Evolutionary conservation across 768 basidiomycete genomes (phyloP), one percentile per base, ranked within the genome.

Genomic region (Boletus patriciae): DNA sequence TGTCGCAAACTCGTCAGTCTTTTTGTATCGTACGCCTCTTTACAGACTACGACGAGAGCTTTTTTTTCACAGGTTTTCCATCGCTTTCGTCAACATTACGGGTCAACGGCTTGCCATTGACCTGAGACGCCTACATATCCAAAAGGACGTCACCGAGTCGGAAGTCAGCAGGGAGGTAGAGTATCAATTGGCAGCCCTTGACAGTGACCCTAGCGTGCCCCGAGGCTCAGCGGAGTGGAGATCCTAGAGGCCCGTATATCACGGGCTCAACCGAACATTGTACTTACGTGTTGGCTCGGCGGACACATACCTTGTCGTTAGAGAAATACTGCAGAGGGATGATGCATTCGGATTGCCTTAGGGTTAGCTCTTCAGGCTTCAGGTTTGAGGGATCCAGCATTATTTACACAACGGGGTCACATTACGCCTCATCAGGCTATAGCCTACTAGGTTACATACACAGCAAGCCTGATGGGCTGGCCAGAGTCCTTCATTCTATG

Each of bases 401-500:
- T 25, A 4, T 25, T 3, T 25, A 49, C 9, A 40, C 44, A 19
- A 27, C 23, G n/a, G 6, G 19, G 6, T 10, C 13, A 43, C 33
- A 31, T n/a, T 43, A 58, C 9, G 44, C 23, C 13, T 4, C 36
- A 27, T 51, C 40, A 29, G 43, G 43, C 48, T 33, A 41, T 27
- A 27, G 27, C 53, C 36, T 55, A 46, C 15, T n/a, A n/a, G n/a
- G n/a, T n/a, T n/a, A n/a, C n/a, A n/a, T n/a, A n/a, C n/a, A n/a
- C n/a, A n/a, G n/a, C n/a, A n/a, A n/a, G n/a, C n/a, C n/a, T 9
- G 29, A 43, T 21, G 19, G 3, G n/a, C n/a, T n/a, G n/a, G n/a
- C 5, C 9, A 25, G 2, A 18, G 25, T 58, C 19, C 51, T 27
- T 74, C 64, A 85, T 60, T 90, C 88, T 45, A 92, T 80, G 58